These are phyloP conservation scores for Mycena latifolia DNA, from an alignment of 768 basidiomycete genomes.

Conservation along the genomic window DNA sequence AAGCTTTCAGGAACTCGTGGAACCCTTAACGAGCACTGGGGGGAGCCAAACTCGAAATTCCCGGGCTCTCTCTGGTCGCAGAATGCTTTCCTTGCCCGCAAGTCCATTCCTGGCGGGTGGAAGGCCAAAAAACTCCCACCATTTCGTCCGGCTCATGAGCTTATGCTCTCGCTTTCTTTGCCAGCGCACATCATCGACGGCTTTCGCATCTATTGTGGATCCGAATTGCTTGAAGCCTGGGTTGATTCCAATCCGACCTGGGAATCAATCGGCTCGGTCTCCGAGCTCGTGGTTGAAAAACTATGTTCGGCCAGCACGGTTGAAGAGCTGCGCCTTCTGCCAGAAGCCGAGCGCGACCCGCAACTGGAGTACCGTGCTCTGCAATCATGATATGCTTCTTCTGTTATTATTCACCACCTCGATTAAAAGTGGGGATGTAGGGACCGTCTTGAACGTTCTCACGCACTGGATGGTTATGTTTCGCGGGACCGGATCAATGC, in stretches of 20 bases:
- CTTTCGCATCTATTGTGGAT: constrained; percentile 24
- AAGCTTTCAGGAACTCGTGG: constrained; percentile 33
- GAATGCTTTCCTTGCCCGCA: constrained; percentile 21
- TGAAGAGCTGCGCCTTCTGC: constrained; percentile 11
- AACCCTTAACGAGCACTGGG: constrained; percentile 36
- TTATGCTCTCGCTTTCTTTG: constrained; percentile 24
- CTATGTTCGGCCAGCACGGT: constrained; percentile 19
- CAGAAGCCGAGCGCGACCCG: constrained; percentile 20
- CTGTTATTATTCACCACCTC: constrained; percentile 28
- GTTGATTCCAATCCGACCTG: neutral
- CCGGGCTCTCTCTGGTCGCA: constrained; percentile 25
- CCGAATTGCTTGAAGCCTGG: constrained; percentile 14
- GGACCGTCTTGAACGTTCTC: constrained; percentile 34
- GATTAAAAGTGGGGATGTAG: constrained; percentile 41
- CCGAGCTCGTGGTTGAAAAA: constrained; percentile 8
- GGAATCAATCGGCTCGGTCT: neutral
- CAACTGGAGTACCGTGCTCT: constrained; percentile 34
- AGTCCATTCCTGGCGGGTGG: constrained; percentile 23
- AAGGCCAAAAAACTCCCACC: constrained; percentile 29
- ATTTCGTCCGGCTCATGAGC: constrained; percentile 16
- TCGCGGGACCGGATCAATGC: constrained; percentile 36
- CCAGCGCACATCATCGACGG: constrained; percentile 31
- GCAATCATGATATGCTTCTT: constrained; percentile 38
- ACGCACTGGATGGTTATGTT: constrained; percentile 41
- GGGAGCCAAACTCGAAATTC: constrained; percentile 19